Percentiles rank a stretch among this genome's conserved stretches.
phyloP scores from a whole-genome alignment of 2,329 filamentous ascomycete genomes.

The Xylariaceae sp. region DNA sequence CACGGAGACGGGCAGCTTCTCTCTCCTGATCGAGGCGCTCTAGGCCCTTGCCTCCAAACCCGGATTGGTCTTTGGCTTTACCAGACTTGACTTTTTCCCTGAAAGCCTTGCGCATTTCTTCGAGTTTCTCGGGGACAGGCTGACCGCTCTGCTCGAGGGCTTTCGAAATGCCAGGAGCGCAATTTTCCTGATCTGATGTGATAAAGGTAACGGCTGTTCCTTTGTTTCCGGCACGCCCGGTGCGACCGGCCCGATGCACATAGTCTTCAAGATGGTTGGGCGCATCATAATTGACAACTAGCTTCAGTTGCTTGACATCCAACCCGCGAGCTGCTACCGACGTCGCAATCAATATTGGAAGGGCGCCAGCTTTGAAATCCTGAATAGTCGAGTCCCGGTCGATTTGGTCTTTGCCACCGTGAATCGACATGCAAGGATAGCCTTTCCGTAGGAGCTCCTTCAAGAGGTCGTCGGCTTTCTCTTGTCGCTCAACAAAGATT shows the following conservation, averaged over 20 bases:
- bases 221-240: constrained; percentile 87
- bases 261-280: constrained; percentile 96
- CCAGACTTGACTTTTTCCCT: constrained; percentile 87
- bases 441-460: constrained; percentile 76
- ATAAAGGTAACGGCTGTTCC: constrained; percentile 94
- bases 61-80: constrained; percentile 81
- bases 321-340: constrained; percentile 92
- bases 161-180: constrained; percentile 80
- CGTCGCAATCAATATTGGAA: constrained; percentile 87
- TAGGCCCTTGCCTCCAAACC: constrained; percentile 91
- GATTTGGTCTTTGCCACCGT: constrained; percentile 88
- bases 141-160: constrained; percentile 90
- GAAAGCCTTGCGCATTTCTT: constrained; percentile 65
- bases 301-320: constrained; percentile 91
- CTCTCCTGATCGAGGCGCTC: constrained; percentile 88
- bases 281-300: constrained; percentile 93
- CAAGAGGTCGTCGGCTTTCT: constrained; percentile 76
- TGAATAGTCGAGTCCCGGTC: constrained; percentile 88
- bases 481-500: constrained; percentile 88
- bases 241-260: constrained; percentile 88
- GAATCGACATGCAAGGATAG: constrained; percentile 88
- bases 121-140: constrained; percentile 64
- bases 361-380: constrained; percentile 87
- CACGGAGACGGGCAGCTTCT: constrained; percentile 76
- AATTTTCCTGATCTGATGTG: constrained; percentile 86